phyloP scores from a whole-genome alignment of 2,329 filamentous ascomycete species.

The Trichoderma simmonsii region DNA sequence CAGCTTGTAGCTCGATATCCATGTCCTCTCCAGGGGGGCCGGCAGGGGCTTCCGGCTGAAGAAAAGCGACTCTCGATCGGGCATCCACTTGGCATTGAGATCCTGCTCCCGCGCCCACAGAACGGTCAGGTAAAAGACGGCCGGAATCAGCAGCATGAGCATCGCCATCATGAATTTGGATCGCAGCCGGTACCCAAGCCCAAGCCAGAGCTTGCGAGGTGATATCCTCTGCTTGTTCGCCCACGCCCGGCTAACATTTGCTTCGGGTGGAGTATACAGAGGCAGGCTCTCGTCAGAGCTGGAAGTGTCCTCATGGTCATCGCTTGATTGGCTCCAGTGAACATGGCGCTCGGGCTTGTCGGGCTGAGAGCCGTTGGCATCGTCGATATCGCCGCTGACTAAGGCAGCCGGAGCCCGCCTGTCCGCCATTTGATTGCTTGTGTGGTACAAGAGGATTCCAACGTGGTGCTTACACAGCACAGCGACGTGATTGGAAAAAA shows the following conservation, averaged over 20 bases:
- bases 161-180: constrained; percentile 35
- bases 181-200: neutral
- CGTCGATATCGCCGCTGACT: neutral
- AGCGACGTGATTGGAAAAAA: neutral
- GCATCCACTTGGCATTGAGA: constrained; percentile 46
- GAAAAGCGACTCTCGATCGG: constrained; percentile 44
- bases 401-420: neutral
- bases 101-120: constrained; percentile 45
- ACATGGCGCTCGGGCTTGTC: constrained; percentile 9
- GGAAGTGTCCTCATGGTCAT: neutral
- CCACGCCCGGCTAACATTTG: constrained; percentile 5
- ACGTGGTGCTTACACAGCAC: neutral
- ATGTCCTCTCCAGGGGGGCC: constrained; percentile 40
- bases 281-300: constrained; percentile 4
- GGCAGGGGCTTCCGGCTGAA: constrained; percentile 50
- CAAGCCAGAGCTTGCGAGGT: constrained; percentile 14
- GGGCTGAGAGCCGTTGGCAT: neutral
- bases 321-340: constrained; percentile 10
- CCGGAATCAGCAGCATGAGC: constrained; percentile 29
- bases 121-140: constrained; percentile 37
- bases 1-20: constrained; percentile 49
- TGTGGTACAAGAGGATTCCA: too few species aligned
- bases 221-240: neutral
- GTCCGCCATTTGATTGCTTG: neutral
- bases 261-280: constrained; percentile 5